Evolutionary conservation across 192 early-diverging fungal species (phyloP), one percentile per base, ranked within the genome.

Genomic region (Gaertneriomyces sp.): DNA sequence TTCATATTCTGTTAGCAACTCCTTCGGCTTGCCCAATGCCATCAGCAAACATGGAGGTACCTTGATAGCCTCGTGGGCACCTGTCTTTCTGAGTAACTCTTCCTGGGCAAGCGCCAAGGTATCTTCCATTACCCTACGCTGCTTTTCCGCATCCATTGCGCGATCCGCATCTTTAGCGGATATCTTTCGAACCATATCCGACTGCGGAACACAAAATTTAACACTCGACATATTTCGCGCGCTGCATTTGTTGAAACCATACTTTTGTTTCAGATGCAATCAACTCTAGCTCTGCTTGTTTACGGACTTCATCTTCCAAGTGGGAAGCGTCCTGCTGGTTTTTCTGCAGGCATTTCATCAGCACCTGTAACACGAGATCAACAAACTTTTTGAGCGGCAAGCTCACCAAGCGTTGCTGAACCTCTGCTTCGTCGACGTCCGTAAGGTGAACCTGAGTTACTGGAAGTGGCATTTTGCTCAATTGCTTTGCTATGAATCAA

Each of bases 131-230:
- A 70, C 58, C 6, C 69, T 38, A 14, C 69, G 52, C 12, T 66
- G 11, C 6, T 61, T 52, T 9, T 70, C 69, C 4, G 10, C 69
- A 14, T 70, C 69, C 45, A 58, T 46, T 6, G 44, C 51, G n/a
- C 45, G 42, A 42, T 60, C 57, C 11, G 69, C 69, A 40, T 70
- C 69, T 38, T 62, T 69, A 3, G 59, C 67, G 16, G 58, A 47
- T 38, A 61, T 5, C 40, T 53, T 69, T 11, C 67, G 58, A 14
- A 54, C 12, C 16, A 62, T 10, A 16, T 69, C 67, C 40, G 50
- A 19, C 60, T 65, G 40, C 11, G 2, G 10, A 45, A n/a, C 17
- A 43, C 6, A 14, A 60, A 7, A 16, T 14, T 41, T 25, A 14
- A 16, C 33, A 49, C 4, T 45, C 40, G 52, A 12, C 4, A 17